phyloP scores from a whole-genome alignment of 192 early-diverging fungal species.

The Coemansia javaensis region DNA sequence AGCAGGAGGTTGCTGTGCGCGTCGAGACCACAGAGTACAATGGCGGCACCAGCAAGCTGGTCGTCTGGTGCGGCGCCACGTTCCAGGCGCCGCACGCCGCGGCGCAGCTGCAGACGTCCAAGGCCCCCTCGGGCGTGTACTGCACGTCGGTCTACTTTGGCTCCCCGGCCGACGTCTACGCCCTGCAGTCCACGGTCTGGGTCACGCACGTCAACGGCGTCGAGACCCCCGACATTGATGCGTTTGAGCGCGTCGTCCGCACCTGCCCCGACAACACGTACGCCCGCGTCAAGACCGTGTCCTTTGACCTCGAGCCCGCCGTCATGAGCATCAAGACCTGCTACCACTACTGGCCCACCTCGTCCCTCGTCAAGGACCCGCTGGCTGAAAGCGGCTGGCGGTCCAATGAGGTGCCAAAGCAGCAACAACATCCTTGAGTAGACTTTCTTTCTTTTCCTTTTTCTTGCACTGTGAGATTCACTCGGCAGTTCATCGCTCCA shows the following conservation, averaged over 20 bases:
- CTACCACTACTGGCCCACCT: slow-evolving; percentile 70
- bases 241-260: slow-evolving; percentile 58
- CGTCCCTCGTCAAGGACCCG: slow-evolving; percentile 52
- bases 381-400: slow-evolving; percentile 49
- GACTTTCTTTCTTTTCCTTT: no score
- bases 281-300: slow-evolving; percentile 37
- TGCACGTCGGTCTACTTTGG: slow-evolving; percentile 56
- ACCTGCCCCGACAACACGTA: slow-evolving; percentile 50
- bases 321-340: slow-evolving; percentile 68
- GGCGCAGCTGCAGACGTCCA: slow-evolving; percentile 61
- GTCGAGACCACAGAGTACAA: slow-evolving; percentile 62
- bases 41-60: slow-evolving; percentile 59
- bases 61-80: slow-evolving; percentile 81
- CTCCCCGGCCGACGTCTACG: slow-evolving; percentile 62
- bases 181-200: slow-evolving; percentile 57
- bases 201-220: slow-evolving; percentile 64
- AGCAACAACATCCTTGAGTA: background rate
- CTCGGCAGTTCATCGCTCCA: no score
- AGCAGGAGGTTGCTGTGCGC: slow-evolving; percentile 57
- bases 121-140: slow-evolving; percentile 62
- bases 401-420: no score
- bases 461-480: no score
- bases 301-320: slow-evolving; percentile 44
- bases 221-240: slow-evolving; percentile 55
- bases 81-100: slow-evolving; percentile 71